These are phyloP conservation scores for Nitzschia sp. DNA, from an alignment of 108 stramenopile genomes.

Conservation along the genomic window DNA sequence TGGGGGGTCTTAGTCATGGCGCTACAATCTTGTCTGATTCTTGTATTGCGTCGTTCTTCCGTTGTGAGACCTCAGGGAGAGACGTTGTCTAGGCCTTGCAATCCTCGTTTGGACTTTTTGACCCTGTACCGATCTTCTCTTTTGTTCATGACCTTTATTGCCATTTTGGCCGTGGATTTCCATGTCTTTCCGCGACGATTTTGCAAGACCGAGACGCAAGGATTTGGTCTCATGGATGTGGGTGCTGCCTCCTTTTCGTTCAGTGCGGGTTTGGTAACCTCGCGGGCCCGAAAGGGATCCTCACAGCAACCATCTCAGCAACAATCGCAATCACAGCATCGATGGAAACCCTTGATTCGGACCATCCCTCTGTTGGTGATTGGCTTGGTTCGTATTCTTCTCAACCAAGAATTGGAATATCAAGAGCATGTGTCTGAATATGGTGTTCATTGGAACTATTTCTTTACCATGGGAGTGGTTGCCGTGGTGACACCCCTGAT, in stretches of 20 bases:
- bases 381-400: slow-evolving; percentile 63
- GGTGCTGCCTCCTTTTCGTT: slow-evolving; percentile 91
- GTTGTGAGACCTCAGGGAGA: too few species aligned
- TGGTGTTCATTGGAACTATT: slow-evolving; percentile 99
- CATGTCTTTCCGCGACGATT: slow-evolving; percentile 90
- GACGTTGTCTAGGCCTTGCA: too few species aligned
- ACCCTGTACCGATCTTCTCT: slow-evolving; percentile 72
- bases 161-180: slow-evolving; percentile 92
- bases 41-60: background rate
- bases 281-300: background rate
- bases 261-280: slow-evolving; percentile 65
- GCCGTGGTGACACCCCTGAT: slow-evolving; percentile 28
- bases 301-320: background rate
- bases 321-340: background rate
- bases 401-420: slow-evolving; percentile 86
- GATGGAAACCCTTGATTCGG: slow-evolving; percentile 33
- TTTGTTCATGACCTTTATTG: slow-evolving; percentile 78
- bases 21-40: slow-evolving; percentile 2
- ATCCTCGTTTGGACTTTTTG: slow-evolving; percentile 23
- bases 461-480: slow-evolving; percentile 82
- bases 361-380: slow-evolving; percentile 61
- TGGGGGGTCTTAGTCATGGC: slow-evolving; percentile 32
- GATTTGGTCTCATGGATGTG: slow-evolving; percentile 95
- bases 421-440: slow-evolving; percentile 96
- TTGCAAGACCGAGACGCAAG: slow-evolving; percentile 88